A percentile compares a stretch with the other conserved stretches of the same genome.
These are phyloP conservation scores for Lasiosphaeria ovina DNA, from an alignment of 495 filamentous ascomycete genomes.

Conservation along the genomic window DNA sequence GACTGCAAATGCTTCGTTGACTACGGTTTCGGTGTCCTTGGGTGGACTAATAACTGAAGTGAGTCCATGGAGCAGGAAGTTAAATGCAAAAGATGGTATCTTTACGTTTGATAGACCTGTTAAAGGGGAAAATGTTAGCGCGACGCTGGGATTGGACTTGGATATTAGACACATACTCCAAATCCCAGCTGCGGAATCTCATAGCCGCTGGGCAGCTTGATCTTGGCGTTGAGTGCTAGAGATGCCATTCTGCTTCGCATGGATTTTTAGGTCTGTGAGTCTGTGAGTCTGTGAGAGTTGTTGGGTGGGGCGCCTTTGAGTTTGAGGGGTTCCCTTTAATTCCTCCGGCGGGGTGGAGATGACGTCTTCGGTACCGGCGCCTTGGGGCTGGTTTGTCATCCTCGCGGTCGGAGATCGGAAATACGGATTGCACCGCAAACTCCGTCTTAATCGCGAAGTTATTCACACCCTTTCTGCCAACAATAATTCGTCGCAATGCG, in stretches of 20 bases:
- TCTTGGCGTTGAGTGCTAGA: conserved; percentile 60
- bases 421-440: no score
- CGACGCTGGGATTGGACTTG: not conserved
- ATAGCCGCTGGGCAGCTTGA: conserved; percentile 71
- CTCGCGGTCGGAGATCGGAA: no score
- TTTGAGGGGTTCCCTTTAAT: no score
- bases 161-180: conserved; percentile 54
- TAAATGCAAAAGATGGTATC: not conserved
- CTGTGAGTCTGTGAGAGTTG: no score
- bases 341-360: no score
- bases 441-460: no score
- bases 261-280: no score
- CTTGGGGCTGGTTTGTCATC: no score
- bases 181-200: conserved; percentile 75
- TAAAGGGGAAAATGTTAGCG: not conserved
- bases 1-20: conserved; percentile 58
- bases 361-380: no score
- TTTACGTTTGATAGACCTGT: conserved; percentile 73
- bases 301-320: no score
- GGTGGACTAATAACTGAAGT: conserved; percentile 29
- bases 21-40: conserved; percentile 49
- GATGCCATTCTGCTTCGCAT: conserved; percentile 49
- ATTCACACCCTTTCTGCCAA: no score
- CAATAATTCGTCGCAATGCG: no score
- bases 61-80: not conserved